These are phyloP conservation scores for Phtheirospermum japonicum DNA, from an alignment of 257 asterid species.

Conservation along the genomic window DNA sequence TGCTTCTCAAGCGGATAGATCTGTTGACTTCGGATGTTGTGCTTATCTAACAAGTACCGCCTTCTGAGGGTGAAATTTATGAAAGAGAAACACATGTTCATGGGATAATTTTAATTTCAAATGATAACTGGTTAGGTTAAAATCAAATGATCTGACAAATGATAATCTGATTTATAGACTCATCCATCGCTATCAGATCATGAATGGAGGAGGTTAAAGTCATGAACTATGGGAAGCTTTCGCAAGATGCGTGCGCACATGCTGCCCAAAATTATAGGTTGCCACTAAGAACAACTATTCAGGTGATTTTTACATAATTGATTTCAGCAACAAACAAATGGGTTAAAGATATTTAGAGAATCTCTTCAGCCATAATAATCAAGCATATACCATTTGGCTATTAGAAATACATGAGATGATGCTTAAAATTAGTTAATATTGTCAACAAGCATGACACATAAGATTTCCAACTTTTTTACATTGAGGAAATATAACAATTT, in stretches of 20 bases:
- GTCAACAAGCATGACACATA: too few relatives aligned
- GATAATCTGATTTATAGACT: conserved; percentile 34
- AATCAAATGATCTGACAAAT: neutral
- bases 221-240: conserved; percentile 77
- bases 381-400: too few relatives aligned
- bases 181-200: conserved; percentile 77
- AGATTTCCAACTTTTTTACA: too few relatives aligned
- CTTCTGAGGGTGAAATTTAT: neutral
- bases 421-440: too few relatives aligned
- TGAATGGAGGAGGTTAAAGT: conserved; percentile 70
- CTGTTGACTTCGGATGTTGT: neutral
- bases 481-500: too few relatives aligned
- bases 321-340: neutral
- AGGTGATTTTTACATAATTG: conserved; percentile 41
- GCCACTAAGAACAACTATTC: conserved; percentile 76
- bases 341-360: too few relatives aligned
- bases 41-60: neutral
- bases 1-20: too few relatives aligned
- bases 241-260: conserved; percentile 79
- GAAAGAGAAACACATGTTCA: neutral
- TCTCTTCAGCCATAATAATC: too few relatives aligned
- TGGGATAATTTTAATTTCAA: neutral
- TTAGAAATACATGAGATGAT: too few relatives aligned
- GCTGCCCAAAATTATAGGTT: conserved; percentile 87
- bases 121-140: too few relatives aligned